These are phyloP conservation scores for Leucaena leucocephala DNA, from an alignment of 306 rosid genomes.

Conservation along the genomic window DNA sequence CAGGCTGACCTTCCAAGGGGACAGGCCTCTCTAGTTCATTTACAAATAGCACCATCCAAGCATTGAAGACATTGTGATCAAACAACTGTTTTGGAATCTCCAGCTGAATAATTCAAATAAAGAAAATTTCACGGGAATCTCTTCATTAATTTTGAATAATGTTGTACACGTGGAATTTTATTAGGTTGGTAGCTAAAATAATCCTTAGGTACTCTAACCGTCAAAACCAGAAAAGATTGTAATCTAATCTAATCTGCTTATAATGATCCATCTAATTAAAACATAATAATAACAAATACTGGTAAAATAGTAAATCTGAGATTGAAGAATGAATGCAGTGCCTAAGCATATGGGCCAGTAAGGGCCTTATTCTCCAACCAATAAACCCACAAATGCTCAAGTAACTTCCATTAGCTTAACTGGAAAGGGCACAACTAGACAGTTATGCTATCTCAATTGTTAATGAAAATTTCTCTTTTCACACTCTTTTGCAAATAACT, in stretches of 20 bases:
- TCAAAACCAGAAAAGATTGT: neutral
- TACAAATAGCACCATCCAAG: constrained; percentile 93
- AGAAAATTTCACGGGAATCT: neutral
- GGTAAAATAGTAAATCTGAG: neutral
- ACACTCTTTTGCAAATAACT: neutral
- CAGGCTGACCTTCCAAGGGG: constrained; percentile 90
- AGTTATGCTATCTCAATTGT: constrained; percentile 5
- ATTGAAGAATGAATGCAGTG: neutral
- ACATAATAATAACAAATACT: neutral
- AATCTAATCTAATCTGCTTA: neutral
- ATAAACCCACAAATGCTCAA: neutral
- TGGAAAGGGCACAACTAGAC: constrained; percentile 6
- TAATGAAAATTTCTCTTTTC: neutral
- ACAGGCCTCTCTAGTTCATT: constrained; percentile 89
- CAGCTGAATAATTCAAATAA: constrained; percentile 59
- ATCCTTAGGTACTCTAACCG: neutral
- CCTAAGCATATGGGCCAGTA: too few species aligned
- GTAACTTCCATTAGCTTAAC: constrained; percentile 18
- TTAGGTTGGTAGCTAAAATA: neutral
- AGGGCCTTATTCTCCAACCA: neutral
- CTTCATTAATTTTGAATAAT: neutral
- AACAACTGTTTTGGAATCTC: constrained; percentile 95
- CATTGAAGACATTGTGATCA: constrained; percentile 79
- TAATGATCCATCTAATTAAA: neutral
- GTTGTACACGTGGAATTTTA: neutral